Evolutionary conservation across 1,284 basidiomycete species (phyloP), one percentile per base, ranked within the genome.

Genomic region (Vanrija humicola): DNA sequence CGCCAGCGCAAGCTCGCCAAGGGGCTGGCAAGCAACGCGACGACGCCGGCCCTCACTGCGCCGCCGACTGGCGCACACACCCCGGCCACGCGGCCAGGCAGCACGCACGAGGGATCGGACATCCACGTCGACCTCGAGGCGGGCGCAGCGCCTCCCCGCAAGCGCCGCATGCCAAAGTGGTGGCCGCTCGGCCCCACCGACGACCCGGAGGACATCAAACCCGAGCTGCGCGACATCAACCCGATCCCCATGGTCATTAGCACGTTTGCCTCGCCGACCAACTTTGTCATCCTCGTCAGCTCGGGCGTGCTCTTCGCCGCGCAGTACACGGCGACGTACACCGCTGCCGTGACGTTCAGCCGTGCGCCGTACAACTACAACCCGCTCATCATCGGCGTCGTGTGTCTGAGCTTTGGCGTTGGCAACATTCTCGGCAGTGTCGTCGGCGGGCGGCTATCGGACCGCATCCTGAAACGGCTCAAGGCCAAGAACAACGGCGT

Each of bases 371-470:
- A 93, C 66, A 73, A 81, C 34, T 91, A 87, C 71, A 78, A 83
- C 50, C 79, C 90, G 0, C 78, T 92, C 3, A 79, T 84, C 50
- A 83, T 88, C 52, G 90, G 90, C 10, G 73, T 91, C 23, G 83
- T 90, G 7, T 80, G 91, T 8, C 81, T 94, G 18, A 77, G 86
- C 0, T 88, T 85, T 61, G 90, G 90, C 5, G 53, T 78, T 72
- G 88, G 89, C 6, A 84, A 81, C 60, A 79, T 90, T 29, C 66
- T 77, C 2, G 90, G 90, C 3, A 87, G 84, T 56, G 61, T 91
- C 8, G 61, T 86, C 0, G 90, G 90, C 9, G 90, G 91, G 0
- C 79, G 84, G 9, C 89, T 84, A 78, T 89, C 86, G 1, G 91
- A 94, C 71, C 71, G 77, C 43, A 79, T 85, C 38, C 78, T 90